A percentile compares a stretch with the other conserved stretches of the same genome.
Conservation (phyloP, 306 rosid species). For the Fragaria iinumae region DNA sequence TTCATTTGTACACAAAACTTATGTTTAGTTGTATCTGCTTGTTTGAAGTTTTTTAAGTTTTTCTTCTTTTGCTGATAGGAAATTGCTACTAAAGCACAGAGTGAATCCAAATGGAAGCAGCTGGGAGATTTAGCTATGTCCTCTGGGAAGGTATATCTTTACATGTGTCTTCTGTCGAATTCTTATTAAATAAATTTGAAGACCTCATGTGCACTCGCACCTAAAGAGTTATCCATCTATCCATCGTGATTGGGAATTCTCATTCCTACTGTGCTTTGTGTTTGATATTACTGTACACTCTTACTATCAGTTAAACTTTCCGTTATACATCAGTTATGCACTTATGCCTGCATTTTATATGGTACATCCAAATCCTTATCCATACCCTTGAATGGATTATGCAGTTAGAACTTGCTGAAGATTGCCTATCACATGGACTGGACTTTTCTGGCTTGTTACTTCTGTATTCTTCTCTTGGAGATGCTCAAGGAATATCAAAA, state of each 20-base stretch:
- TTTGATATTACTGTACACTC: not conserved
- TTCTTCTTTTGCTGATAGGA: slow-evolving; percentile 45
- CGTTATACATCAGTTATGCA: not conserved
- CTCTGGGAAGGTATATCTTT: slow-evolving; percentile 64
- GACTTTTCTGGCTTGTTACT: slow-evolving; percentile 90
- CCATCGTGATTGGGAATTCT: not conserved
- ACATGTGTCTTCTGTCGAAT: slow-evolving; percentile 5
- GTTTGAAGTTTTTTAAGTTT: slow-evolving; percentile 10
- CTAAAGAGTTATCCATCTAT: not conserved
- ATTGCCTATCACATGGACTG: slow-evolving; percentile 73
- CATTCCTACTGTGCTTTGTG: not conserved
- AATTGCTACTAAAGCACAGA: slow-evolving; percentile 70
- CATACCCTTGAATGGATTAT: slow-evolving; percentile 22
- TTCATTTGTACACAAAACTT: not conserved
- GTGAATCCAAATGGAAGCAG: slow-evolving; percentile 98
- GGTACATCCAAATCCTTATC: slow-evolving; percentile 12
- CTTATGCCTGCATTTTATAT: not conserved
- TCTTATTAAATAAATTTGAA: not conserved
- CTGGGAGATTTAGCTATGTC: slow-evolving; percentile 96
- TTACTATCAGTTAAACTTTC: not conserved
- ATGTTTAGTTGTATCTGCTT: not conserved
- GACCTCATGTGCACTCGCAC: not conserved
- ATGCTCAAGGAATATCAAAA: slow-evolving; percentile 76
- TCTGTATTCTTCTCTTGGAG: slow-evolving; percentile 94
- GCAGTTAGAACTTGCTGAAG: slow-evolving; percentile 99